Conservation (phyloP, 306 rosid species). For the Cyclanthera cordifolia region DNA sequence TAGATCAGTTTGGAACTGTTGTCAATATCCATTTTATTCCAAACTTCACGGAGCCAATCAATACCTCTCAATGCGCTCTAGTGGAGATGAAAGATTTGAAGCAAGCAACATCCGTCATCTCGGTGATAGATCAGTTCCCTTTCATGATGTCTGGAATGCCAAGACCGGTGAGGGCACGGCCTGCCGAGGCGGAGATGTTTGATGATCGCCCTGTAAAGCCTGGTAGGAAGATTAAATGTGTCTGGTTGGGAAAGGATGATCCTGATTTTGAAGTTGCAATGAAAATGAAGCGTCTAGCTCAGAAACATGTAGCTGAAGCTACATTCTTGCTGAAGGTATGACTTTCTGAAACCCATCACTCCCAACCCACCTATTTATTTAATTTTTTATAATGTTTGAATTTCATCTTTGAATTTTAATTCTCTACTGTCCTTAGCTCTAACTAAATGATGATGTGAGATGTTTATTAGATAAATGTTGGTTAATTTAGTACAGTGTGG, state of each 20-base stretch:
- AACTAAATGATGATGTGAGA: not conserved
- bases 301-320: conserved; percentile 41
- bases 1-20: conserved; percentile 62
- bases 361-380: not conserved
- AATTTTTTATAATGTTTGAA: not conserved
- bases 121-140: conserved; percentile 25
- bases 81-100: conserved; percentile 52
- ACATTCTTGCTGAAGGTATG: conserved; percentile 35
- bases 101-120: conserved; percentile 37
- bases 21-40: conserved; percentile 47
- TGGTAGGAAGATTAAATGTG: conserved; percentile 27
- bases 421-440: not conserved
- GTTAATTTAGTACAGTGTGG: not conserved
- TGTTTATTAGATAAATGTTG: not conserved
- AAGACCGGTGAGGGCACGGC: conserved; percentile 58
- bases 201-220: conserved; percentile 54
- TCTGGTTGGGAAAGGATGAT: conserved; percentile 51
- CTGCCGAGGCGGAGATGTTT: conserved; percentile 52
- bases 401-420: not conserved
- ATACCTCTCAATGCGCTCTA: conserved; percentile 40
- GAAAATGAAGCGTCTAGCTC: conserved; percentile 37
- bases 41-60: conserved; percentile 43
- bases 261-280: conserved; percentile 51
- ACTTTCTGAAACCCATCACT: not conserved
- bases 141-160: conserved; percentile 94